A percentile compares a stretch with the other conserved stretches of the same genome.
Evolutionary conservation across 345 rosid species (phyloP).

Genomic region (Linum tenue): DNA sequence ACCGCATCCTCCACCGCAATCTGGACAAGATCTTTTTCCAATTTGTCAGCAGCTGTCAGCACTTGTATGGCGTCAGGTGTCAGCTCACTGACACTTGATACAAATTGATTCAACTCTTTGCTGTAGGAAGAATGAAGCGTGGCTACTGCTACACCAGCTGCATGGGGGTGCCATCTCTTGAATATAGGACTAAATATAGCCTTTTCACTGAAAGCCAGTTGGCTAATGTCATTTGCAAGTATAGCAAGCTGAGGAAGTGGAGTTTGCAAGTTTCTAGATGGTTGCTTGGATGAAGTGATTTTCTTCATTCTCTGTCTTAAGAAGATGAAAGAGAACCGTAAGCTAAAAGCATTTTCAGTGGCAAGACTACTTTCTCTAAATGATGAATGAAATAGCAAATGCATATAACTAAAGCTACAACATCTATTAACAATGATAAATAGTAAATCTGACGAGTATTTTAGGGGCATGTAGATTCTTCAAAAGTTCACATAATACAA

Average conservation of each 20-base stretch:
- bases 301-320: constrained; percentile 77
- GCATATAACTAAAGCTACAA: not conserved
- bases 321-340: no score
- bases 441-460: no score
- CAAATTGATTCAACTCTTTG: constrained; percentile 82
- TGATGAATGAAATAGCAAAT: no score
- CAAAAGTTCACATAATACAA: no score
- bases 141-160: constrained; percentile 99
- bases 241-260: constrained; percentile 85
- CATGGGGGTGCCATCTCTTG: constrained; percentile 94
- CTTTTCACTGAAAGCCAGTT: constrained; percentile 70
- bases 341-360: no score
- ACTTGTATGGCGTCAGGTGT: constrained; percentile 88
- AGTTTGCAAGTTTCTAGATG: constrained; percentile 67
- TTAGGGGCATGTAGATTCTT: no score
- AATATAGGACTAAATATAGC: constrained; percentile 80
- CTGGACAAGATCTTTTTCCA: constrained; percentile 95
- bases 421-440: not conserved
- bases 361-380: no score
- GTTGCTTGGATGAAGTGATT: constrained; percentile 89
- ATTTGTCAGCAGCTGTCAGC: constrained; percentile 84
- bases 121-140: constrained; percentile 91
- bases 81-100: constrained; percentile 60
- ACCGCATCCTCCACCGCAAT: constrained; percentile 99
- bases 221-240: constrained; percentile 90